Conservation (phyloP, 2,329 filamentous ascomycete species). For the Thelonectria rubi region DNA sequence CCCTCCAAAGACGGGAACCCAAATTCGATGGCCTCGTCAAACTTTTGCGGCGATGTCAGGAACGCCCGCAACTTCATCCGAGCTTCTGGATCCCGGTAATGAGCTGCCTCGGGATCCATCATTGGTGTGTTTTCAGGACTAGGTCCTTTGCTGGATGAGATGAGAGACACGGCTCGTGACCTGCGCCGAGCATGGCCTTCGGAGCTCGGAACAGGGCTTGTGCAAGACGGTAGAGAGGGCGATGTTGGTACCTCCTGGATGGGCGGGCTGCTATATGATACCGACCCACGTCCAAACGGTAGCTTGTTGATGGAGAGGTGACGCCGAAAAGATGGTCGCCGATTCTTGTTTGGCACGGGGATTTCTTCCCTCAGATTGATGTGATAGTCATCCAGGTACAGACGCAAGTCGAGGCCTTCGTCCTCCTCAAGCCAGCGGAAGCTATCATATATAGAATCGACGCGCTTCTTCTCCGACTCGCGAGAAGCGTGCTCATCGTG, state of each 20-base stretch:
- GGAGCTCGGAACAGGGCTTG: conserved; percentile 34
- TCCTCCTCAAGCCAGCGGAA: conserved; percentile 81
- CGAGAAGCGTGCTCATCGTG: conserved; percentile 30
- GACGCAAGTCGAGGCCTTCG: conserved; percentile 71
- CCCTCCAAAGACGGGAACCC: conserved; percentile 78
- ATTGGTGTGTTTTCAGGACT: conserved; percentile 36
- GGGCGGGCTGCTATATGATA: conserved; percentile 58
- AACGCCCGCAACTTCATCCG: conserved; percentile 86
- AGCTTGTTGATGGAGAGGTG: conserved; percentile 76
- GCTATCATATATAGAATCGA: conserved; percentile 69
- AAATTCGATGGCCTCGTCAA: conserved; percentile 94
- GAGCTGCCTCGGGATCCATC: conserved; percentile 77
- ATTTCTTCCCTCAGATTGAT: conserved; percentile 65
- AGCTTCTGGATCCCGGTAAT: conserved; percentile 92
- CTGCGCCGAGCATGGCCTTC: conserved; percentile 56
- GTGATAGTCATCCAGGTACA: conserved; percentile 77
- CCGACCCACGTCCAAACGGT: conserved; percentile 66
- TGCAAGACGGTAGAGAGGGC: conserved; percentile 35
- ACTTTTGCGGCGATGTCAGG: conserved; percentile 89
- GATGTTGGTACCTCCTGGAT: conserved; percentile 52
- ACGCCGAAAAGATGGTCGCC: conserved; percentile 72
- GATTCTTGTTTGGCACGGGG: conserved; percentile 54
- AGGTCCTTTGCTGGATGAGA: conserved; percentile 56
- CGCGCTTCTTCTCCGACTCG: conserved; percentile 44
- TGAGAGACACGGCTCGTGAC: conserved; percentile 65